Base-by-base conservation (phyloP, 441 rosid genomes). In the Adansonia grandidieri region DNA sequence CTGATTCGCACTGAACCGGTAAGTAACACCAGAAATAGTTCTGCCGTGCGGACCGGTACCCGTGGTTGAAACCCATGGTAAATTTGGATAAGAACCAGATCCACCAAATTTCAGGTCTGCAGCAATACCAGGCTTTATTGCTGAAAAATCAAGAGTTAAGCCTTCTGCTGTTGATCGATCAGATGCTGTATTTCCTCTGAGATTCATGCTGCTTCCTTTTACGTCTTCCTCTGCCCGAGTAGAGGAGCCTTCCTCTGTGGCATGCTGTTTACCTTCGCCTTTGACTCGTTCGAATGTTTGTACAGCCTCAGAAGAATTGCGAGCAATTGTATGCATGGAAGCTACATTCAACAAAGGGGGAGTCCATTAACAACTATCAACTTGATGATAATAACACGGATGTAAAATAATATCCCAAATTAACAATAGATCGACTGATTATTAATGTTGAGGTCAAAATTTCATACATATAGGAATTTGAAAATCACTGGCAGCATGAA, bases 1-100 rank as follows among this genome's bases (percentile, higher is more conserved):
- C 84, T 90, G 93, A 84, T 85, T 91, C 9, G 91, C 78, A 15
- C 86, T 92, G 89, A 71, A 96, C 75, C 84, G 81, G 81, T 94
- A 96, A 11, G 98, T 88, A 15, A 96, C 99, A 69, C 98, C 99
- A 0, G 97, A 96, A 76, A 96, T 94, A n/a, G 97, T 91, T 82
- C 90, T 82, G 3, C 98, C 97, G 17, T 96, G 88, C 6, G 95
- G 96, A 58, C 96, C 98, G 63, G 92, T 86, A 9, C 91, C 97
- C 0, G 94, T 94, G 80, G 97, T 89, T 66, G 97, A 94, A 73
- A 96, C 98, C 99, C 99, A 96, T 2, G 99, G 99, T 75, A 96
- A 80, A 84, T 92, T 91, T 4, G 99, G 98, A 64, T 76, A 87
- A 17, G 93, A 89, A 15, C 97, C 99, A 19, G 92, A 91, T 50